Base-by-base conservation (phyloP, 345 rosid genomes). In the Eucalyptus rudis region DNA sequence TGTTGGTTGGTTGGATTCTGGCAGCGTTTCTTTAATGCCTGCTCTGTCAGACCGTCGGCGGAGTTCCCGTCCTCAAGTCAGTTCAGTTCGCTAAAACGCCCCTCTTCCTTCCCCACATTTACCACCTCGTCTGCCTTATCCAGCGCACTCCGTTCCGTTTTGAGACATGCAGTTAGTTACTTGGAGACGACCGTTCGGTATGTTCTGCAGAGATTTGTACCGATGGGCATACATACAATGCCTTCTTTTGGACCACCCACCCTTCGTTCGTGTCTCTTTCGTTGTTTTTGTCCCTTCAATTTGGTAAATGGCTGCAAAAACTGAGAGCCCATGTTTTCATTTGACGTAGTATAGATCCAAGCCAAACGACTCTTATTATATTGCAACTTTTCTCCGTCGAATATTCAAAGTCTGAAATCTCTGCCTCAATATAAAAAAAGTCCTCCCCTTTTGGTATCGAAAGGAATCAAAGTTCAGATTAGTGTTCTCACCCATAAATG, bases 41-140 rank as follows among this genome's bases (percentile, higher is more conserved):
- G 10, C 43, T 16, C 17, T 4, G 79, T 31, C 79, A 31, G 40
- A 66, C 43, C 79, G 79, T 66, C 79, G 22, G 79, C 79, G 43
- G 20, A 31, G 40, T 8, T 66, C 31, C 43, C 79, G 17, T 66
- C 79, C 9, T 68, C 79, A 31, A 66, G 43, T 33, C 22, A 68
- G 43, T 31, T 8, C 43, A 16, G 80, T 68, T 68, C 43, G 33
- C 80, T 12, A 31, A 31, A 31, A 33, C 9, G 80, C 43, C 43
- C 80, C 22, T 31, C 94, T 66, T 92, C 91, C 88, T 87, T 89
- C 16, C 91, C 50, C 93, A 90, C 5, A 31, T 8, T 68, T 68
- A 68, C 43, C 24, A 31, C 43, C 80, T 68, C 24, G 24, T 68
- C 43, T 68, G 3, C 80, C 80, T 17, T 8, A 4, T 8, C 80